Evolutionary conservation across 768 basidiomycete species (phyloP).

Genomic region (Plicaturopsis crispa): DNA sequence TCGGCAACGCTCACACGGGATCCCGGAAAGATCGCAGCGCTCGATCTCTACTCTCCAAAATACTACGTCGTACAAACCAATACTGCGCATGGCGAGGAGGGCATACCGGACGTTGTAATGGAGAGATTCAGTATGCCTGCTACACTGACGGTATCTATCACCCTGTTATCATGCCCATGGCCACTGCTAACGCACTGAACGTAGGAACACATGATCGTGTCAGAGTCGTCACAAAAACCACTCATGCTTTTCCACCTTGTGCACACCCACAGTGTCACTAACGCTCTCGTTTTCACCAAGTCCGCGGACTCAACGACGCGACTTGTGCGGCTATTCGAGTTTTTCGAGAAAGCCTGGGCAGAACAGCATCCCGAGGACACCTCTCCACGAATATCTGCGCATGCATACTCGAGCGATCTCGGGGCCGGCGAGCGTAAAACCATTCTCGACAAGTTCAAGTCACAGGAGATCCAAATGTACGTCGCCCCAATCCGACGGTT

Average conservation of each 20-base stretch:
- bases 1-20: constrained; percentile 94
- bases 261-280: constrained; percentile 47
- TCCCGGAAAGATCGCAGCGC: constrained; percentile 83
- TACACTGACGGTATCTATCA: constrained; percentile 55
- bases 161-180: too few relatives aligned
- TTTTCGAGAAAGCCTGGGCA: constrained; percentile 54
- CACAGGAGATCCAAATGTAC: constrained; percentile 78
- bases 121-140: constrained; percentile 80
- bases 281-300: constrained; percentile 94
- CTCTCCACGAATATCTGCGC: constrained; percentile 39
- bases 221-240: constrained; percentile 75
- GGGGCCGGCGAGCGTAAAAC: constrained; percentile 60
- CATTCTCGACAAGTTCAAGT: constrained; percentile 76
- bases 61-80: constrained; percentile 79
- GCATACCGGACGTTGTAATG: constrained; percentile 48
- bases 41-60: constrained; percentile 71
- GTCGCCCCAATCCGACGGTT: constrained; percentile 16
- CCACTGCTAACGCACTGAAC: too few relatives aligned
- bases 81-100: constrained; percentile 25
- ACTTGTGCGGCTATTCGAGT: constrained; percentile 73
- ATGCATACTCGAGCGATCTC: constrained; percentile 86
- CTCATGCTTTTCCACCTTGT: constrained; percentile 85
- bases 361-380: constrained; percentile 11
- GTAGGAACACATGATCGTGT: constrained; percentile 85
- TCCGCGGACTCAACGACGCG: constrained; percentile 85